Conservation (phyloP, 73 alveolate genomes). For the Halteria grandinella region DNA sequence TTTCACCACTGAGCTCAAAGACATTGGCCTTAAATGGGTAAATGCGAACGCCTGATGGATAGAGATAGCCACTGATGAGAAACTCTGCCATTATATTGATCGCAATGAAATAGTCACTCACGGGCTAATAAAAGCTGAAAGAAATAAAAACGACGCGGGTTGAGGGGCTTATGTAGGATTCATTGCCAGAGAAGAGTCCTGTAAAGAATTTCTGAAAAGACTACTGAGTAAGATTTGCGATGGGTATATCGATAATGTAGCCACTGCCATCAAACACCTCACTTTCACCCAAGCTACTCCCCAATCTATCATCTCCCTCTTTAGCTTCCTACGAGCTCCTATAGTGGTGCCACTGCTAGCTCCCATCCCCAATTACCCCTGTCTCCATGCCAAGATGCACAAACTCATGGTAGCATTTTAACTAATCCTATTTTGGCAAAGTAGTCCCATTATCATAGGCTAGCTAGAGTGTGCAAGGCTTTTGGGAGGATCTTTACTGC, state of each 20-base stretch:
- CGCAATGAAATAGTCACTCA: slow-evolving; percentile 34
- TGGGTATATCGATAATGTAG: slow-evolving; percentile 8
- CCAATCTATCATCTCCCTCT: slow-evolving; percentile 7
- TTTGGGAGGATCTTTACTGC: slow-evolving; percentile 14
- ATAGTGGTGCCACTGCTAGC: slow-evolving; percentile 32
- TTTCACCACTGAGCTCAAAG: slow-evolving; percentile 34
- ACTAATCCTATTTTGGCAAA: background rate
- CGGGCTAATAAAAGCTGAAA: slow-evolving; percentile 30
- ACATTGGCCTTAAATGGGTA: slow-evolving; percentile 27
- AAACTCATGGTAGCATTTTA: slow-evolving; percentile 1
- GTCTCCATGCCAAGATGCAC: slow-evolving; percentile 12
- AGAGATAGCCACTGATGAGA: slow-evolving; percentile 7
- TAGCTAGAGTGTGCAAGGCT: slow-evolving; percentile 13
- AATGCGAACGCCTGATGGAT: slow-evolving; percentile 15
- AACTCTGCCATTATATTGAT: slow-evolving; percentile 23
- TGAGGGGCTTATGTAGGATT: slow-evolving; percentile 1
- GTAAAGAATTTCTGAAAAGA: background rate
- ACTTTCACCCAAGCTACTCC: slow-evolving; percentile 15
- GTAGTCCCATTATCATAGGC: too few species aligned
- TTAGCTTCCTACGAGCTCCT: background rate
- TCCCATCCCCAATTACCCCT: slow-evolving; percentile 23
- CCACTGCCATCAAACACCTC: slow-evolving; percentile 47
- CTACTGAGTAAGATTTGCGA: background rate
- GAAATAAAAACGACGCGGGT: slow-evolving; percentile 35
- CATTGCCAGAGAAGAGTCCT: background rate